These are phyloP conservation scores for Blastocystis sp. DNA, from an alignment of 352 stramenopile genomes.

Conservation along the genomic window DNA sequence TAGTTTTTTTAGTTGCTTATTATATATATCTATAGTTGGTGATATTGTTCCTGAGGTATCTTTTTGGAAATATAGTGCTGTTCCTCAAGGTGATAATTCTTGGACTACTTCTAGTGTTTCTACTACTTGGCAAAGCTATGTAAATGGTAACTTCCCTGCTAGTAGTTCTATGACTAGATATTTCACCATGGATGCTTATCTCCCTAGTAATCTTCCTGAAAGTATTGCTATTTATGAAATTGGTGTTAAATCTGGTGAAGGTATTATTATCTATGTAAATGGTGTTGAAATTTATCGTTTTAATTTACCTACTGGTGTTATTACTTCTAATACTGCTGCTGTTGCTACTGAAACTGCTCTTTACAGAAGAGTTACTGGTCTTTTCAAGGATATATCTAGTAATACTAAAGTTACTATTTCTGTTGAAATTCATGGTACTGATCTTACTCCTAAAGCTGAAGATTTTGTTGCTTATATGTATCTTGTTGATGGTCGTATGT, in stretches of 20 bases:
- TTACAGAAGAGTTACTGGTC: neutral
- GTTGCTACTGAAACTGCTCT: neutral
- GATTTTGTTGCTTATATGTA: slow-evolving; percentile 22
- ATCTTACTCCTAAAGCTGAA: neutral
- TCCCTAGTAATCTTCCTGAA: too few relatives aligned
- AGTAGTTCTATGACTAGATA: slow-evolving; percentile 12
- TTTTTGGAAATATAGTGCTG: too few relatives aligned
- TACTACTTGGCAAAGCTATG: slow-evolving; percentile 13
- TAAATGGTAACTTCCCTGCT: slow-evolving; percentile 7
- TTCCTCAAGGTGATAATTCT: too few relatives aligned
- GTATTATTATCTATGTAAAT: slow-evolving; percentile 34
- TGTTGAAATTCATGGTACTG: slow-evolving; percentile 8
- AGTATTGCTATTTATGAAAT: slow-evolving; percentile 25
- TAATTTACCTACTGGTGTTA: slow-evolving; percentile 16
- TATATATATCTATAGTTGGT: too few relatives aligned
- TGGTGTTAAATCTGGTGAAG: slow-evolving; percentile 1
- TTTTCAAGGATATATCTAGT: neutral
- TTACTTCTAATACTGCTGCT: neutral
- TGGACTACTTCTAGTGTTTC: too few relatives aligned
- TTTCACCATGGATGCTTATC: too few relatives aligned
- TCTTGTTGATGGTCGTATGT: too few relatives aligned
- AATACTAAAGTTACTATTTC: neutral
- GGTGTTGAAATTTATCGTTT: slow-evolving; percentile 23
- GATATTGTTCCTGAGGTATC: too few relatives aligned
- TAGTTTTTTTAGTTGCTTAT: too few relatives aligned